Base-by-base conservation (phyloP, 2,329 filamentous ascomycete species). In the Lachnellula suecica region DNA sequence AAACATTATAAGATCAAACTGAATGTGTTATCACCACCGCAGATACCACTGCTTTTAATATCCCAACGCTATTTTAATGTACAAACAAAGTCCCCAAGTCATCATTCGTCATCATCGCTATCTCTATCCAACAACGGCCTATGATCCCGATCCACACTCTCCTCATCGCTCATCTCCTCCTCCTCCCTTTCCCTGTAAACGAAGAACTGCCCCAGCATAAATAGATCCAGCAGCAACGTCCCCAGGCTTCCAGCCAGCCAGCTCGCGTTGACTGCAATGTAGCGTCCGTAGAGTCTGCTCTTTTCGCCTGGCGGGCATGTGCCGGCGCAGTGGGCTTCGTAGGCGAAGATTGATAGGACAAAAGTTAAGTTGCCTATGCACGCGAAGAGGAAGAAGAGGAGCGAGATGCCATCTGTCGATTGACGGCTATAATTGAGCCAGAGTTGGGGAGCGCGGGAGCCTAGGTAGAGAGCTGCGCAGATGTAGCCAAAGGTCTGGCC, bases 301-400 rank as follows among this genome's bases (percentile, higher is more conserved):
- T 82, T 81, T 71, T 96, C 90, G 0, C 85, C 88, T 0, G 77
- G 72, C 23, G 68, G 69, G 72, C 92, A 96, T 51, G 68, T 67
- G 2, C 62, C 60, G 8, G 43, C 52, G 60, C 90, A 96, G 25
- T 80, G 74, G 0, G 92, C 90, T 53, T 92, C 89, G 66, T 91
- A 97, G 1, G 91, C 92, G 58, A 97, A 79, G 61, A 99, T 97
- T 34, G 87, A 92, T 34, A 96, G 75, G 17, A 97, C 92, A 65
- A 95, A 97, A 0, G 92, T 97, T 59, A 96, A 71, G 69, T 99
- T 99, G 2, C 94, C 94, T 5, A 97, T 83, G 67, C 93, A 97
- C 4, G 94, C 94, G 68, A 99, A 97, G 20, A 97, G 77, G 74
- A 97, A 97, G 73, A 97, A 99, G 10, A 97, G 79, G 73, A 97